Evolutionary conservation across 257 asterid species (phyloP).

Genomic region (Echites panduratus): DNA sequence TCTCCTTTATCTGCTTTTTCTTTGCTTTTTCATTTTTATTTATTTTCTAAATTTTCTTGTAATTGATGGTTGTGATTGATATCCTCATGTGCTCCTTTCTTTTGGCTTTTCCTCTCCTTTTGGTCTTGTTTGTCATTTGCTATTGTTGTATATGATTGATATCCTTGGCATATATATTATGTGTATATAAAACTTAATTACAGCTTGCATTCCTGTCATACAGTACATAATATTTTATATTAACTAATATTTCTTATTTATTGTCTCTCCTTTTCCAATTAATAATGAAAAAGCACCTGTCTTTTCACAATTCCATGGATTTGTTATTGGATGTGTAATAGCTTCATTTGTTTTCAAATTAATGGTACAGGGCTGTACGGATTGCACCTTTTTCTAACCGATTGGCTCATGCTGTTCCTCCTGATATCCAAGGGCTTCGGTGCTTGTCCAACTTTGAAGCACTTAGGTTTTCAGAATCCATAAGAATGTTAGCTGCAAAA

Average conservation of each 20-base stretch:
- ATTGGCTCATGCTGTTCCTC: conserved; percentile 91
- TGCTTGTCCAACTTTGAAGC: conserved; percentile 98
- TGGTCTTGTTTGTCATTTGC: neutral
- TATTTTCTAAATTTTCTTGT: too few species aligned
- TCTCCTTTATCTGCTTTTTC: too few species aligned
- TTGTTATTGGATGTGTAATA: neutral
- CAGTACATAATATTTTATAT: neutral
- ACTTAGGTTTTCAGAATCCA: conserved; percentile 85
- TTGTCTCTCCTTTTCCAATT: neutral
- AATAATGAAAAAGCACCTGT: too few species aligned
- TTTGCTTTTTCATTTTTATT: neutral
- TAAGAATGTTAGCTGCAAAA: conserved; percentile 93
- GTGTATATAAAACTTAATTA: neutral
- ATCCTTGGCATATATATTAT: neutral
- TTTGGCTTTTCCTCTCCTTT: neutral
- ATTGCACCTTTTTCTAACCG: conserved; percentile 98
- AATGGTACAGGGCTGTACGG: conserved; percentile 85
- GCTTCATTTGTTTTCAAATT: conserved; percentile 19
- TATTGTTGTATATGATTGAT: neutral
- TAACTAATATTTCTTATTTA: neutral
- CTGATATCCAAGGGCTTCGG: conserved; percentile 76
- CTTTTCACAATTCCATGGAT: neutral
- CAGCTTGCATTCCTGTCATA: neutral
- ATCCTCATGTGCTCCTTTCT: too few species aligned
- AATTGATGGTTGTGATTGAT: neutral